These are phyloP conservation scores for Apiospora marii DNA, from an alignment of 2,329 filamentous ascomycete species.

Conservation along the genomic window DNA sequence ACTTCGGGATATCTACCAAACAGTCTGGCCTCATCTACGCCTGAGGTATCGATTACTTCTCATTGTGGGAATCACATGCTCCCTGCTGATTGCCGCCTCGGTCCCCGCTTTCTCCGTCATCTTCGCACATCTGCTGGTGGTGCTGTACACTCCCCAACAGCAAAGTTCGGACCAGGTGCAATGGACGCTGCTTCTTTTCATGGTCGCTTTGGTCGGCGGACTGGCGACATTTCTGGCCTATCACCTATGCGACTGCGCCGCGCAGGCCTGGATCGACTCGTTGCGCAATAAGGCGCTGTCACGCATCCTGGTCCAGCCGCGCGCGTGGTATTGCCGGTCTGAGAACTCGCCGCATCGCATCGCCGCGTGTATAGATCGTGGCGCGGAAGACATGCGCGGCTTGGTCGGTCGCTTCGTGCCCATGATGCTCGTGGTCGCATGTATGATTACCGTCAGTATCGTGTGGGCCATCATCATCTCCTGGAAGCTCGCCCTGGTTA, in stretches of 20 bases:
- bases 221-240: conserved; percentile 70
- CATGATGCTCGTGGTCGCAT: conserved; percentile 68
- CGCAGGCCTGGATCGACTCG: conserved; percentile 78
- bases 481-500: conserved; percentile 84
- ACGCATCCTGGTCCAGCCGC: conserved; percentile 77
- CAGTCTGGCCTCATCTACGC: conserved; percentile 73
- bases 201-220: conserved; percentile 72
- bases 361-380: conserved; percentile 77
- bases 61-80: conserved; percentile 65
- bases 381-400: conserved; percentile 87
- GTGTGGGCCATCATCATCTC: conserved; percentile 77
- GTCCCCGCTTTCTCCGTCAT: conserved; percentile 80
- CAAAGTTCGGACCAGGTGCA: conserved; percentile 57
- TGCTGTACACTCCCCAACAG: conserved; percentile 68
- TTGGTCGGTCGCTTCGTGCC: conserved; percentile 81
- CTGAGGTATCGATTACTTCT: conserved; percentile 60
- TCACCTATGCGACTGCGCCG: conserved; percentile 75
- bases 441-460: conserved; percentile 74
- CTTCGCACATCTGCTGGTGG: conserved; percentile 75
- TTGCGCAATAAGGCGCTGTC: conserved; percentile 74
- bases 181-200: conserved; percentile 76
- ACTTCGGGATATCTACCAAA: conserved; percentile 66
- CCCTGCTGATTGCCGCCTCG: conserved; percentile 69
- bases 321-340: conserved; percentile 77
- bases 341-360: conserved; percentile 70